These are phyloP conservation scores for Anisodus acutangulus DNA, from an alignment of 257 asterid species.

Conservation along the genomic window DNA sequence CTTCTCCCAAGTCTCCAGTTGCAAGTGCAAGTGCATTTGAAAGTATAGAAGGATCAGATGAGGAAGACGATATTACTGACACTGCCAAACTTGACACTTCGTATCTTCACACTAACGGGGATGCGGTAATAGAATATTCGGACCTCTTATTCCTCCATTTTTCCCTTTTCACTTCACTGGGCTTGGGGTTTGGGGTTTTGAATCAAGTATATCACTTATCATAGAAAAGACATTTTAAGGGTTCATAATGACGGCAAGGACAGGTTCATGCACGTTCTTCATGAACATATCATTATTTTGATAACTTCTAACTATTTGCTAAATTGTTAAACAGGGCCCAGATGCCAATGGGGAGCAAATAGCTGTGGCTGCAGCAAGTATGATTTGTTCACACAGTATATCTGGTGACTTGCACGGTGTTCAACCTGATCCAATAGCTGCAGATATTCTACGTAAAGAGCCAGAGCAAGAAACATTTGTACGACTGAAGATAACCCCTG, in stretches of 20 bases:
- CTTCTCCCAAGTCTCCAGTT: conserved; percentile 92
- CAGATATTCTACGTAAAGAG: conserved; percentile 87
- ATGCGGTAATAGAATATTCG: conserved; percentile 48
- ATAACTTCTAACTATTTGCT: not conserved
- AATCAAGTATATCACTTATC: not conserved
- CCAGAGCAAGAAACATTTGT: conserved; percentile 95
- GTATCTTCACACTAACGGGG: conserved; percentile 74
- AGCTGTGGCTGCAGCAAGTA: conserved; percentile 63
- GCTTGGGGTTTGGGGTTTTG: no score
- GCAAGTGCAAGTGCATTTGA: conserved; percentile 94
- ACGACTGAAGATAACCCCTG: conserved; percentile 78
- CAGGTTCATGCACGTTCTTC: not conserved
- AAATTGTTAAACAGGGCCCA: conserved; percentile 39
- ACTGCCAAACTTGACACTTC: conserved; percentile 52
- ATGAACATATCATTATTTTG: conserved; percentile 18
- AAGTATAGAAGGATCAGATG: conserved; percentile 91
- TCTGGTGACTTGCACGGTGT: conserved; percentile 92
- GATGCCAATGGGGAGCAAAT: conserved; percentile 63
- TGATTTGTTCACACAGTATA: conserved; percentile 86
- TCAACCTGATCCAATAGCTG: conserved; percentile 94
- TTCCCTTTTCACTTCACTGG: not conserved
- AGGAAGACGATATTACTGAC: conserved; percentile 73
- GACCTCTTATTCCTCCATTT: not conserved
- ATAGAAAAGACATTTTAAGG: not conserved
- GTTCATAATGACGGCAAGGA: not conserved